A percentile compares a stretch with the other conserved stretches of the same genome.
phyloP scores from a whole-genome alignment of 2,329 filamentous ascomycete species.

The Colletotrichum spinosum region DNA sequence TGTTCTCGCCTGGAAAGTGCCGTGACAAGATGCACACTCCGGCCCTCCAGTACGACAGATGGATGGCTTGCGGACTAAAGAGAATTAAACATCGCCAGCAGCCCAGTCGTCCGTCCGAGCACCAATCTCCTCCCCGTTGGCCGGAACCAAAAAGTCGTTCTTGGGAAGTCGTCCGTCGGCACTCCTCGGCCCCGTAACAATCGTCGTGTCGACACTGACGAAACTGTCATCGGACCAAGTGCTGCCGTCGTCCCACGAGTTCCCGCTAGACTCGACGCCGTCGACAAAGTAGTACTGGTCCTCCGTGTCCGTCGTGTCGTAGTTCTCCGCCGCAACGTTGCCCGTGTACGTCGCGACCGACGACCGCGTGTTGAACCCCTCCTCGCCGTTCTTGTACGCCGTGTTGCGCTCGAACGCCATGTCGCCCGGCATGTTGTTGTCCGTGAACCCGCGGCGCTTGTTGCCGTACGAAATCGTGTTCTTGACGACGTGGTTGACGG shows the following conservation, averaged over 20 bases:
- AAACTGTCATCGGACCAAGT: slow-evolving; percentile 6
- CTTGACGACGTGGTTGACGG: slow-evolving; percentile 54
- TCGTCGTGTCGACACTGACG: background rate
- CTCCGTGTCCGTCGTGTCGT: slow-evolving; percentile 10
- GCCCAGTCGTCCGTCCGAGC: slow-evolving; percentile 1
- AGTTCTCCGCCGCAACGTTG: slow-evolving; percentile 26
- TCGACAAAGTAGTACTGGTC: slow-evolving; percentile 12
- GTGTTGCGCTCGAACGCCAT: slow-evolving; percentile 55
- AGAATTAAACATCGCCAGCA: background rate
- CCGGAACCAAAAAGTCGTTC: slow-evolving; percentile 5
- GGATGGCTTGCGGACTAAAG: too few relatives aligned
- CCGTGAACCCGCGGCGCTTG: slow-evolving; percentile 56
- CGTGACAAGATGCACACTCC: too few relatives aligned
- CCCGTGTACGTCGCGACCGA: slow-evolving; percentile 16
- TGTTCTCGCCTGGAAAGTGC: too few relatives aligned
- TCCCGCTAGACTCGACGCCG: slow-evolving; percentile 6
- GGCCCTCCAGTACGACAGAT: too few relatives aligned
- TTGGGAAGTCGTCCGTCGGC: slow-evolving; percentile 8
- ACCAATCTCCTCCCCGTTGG: slow-evolving; percentile 3
- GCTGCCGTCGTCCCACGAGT: slow-evolving; percentile 18
- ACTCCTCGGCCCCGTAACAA: background rate
- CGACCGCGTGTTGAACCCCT: slow-evolving; percentile 52
- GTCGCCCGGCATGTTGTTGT: slow-evolving; percentile 55
- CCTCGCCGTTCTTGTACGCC: slow-evolving; percentile 57
- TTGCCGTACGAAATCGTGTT: slow-evolving; percentile 59